Conservation (phyloP, 352 stramenopile species). For the Phytopythium ostracodes region DNA sequence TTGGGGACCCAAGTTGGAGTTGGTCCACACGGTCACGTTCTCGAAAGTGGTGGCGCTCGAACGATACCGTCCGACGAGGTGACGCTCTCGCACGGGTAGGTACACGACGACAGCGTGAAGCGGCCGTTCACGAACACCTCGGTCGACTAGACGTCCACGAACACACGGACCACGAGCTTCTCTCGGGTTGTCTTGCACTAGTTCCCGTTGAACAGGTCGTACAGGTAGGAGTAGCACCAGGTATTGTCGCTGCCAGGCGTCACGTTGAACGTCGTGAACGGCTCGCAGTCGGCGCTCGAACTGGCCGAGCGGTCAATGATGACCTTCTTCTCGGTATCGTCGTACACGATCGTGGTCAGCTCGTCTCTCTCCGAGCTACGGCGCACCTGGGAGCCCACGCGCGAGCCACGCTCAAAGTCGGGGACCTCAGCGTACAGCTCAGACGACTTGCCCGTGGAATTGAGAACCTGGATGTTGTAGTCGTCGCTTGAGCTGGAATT, state of each 20-base stretch:
- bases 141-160: conserved; percentile 63
- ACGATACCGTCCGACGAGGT: conserved; percentile 49
- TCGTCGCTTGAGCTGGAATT: conserved; percentile 9
- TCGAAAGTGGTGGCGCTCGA: conserved; percentile 43
- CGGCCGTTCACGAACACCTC: conserved; percentile 73
- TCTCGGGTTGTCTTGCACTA: conserved; percentile 36
- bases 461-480: conserved; percentile 25
- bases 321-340: conserved; percentile 53
- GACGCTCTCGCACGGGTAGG: conserved; percentile 55
- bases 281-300: conserved; percentile 38
- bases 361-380: conserved; percentile 40
- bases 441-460: conserved; percentile 44
- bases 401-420: conserved; percentile 32
- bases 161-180: conserved; percentile 53
- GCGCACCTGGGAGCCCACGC: conserved; percentile 58
- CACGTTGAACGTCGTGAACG: conserved; percentile 33
- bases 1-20: too few species aligned
- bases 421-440: conserved; percentile 44
- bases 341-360: conserved; percentile 57
- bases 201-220: conserved; percentile 35
- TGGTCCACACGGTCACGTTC: conserved; percentile 61
- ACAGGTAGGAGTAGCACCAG: conserved; percentile 56
- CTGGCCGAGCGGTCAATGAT: conserved; percentile 52
- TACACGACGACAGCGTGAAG: conserved; percentile 55
- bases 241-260: conserved; percentile 26